Base-by-base conservation (phyloP, 2,329 filamentous ascomycete species). In the Leptographium radiaticola region DNA sequence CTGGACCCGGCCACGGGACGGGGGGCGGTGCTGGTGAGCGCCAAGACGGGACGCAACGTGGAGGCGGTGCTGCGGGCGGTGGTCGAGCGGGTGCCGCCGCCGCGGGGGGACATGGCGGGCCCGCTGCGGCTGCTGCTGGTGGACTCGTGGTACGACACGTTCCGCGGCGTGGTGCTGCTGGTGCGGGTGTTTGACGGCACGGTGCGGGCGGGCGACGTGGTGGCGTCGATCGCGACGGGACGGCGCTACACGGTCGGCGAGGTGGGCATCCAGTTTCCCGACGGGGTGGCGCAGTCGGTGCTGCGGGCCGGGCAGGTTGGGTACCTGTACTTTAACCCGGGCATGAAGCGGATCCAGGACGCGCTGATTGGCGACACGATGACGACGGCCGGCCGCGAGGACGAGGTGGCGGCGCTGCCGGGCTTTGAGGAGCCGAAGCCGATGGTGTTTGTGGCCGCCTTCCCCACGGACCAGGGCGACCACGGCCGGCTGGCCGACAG, bases 401-500 rank as follows among this genome's bases (percentile, higher is more conserved):
- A 81, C 55, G 64, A 76, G 0, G 89, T 98, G 2, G 77, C 90
- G 66, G 83, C 87, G 13, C 84, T 90, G 53, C 89, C 89, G 0
- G 93, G 91, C 2, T 98, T 98, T 57, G 91, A 95, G 65, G 93
- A 98, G 67, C 91, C 93, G 1, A 95, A 98, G 67, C 86, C 90
- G 7, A 98, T 98, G 93, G 93, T 98, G 6, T 98, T 98, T 61
- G 93, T 98, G 5, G 90, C 91, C 1, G 93, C 93, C 0, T 98
- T 95, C 62, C 93, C 93, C 0, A 89, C 90, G 0, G 90, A 98
- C 63, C 89, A 95, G 61, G 75, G 83, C 61, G 88, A 95, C 66
- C 91, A 95, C 64, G 79, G 80, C 45, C 86, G 89, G 63, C 73
- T 98, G 5, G 88, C 94, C 59, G 91, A 97, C 67, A 95, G 89